Base-by-base conservation (phyloP, 176 grass and related monocot genomes). In the Musa beccarii region DNA sequence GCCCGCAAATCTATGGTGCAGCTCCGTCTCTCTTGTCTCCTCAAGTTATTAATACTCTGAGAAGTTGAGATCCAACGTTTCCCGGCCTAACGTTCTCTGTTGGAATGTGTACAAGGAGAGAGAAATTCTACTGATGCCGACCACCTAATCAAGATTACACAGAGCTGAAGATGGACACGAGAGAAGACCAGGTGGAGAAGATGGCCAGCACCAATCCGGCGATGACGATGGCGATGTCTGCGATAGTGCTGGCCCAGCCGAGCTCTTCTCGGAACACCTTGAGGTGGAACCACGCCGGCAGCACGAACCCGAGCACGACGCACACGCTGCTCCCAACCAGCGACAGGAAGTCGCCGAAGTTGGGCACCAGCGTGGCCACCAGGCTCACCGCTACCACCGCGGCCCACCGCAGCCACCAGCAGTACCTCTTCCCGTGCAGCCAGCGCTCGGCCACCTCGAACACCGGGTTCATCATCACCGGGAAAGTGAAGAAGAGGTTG, bases 401-500 rank as follows among this genome's bases (percentile, higher is more conserved):
- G 19, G 79, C 23, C 82, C 92, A 96, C 34, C 92, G 82, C 74
- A 92, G 83, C 92, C 84, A 96, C 82, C 84, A 86, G 54, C 87
- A 82, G 81, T 90, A 96, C 9, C 80, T 82, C 65, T 86, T 96
- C 43, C 83, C 83, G 75, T 74, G 84, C 75, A 88, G 73, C 76
- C 86, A 86, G 15, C 92, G 83, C 89, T 96, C 89, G 54, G 87
- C 85, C 68, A 96, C 87, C 89, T 96, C 92, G 75, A 86, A 96
- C 0, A 96, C 89, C 0, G 89, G 89, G 81, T 96, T 89, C 92
- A 96, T 96, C 92, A 92, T 90, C 9, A 96, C 85, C 12, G 92
- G 87, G 83, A 96, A 83, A 80, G 92, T 86, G 87, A 96, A 96
- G 85, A 92, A 96, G 81, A 96, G 87, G 84, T 92, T 96, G 79